Evolutionary conservation across 805 yeast species (phyloP), one percentile per base, ranked within the genome.

Genomic region (Cyberlindnera saturnus): DNA sequence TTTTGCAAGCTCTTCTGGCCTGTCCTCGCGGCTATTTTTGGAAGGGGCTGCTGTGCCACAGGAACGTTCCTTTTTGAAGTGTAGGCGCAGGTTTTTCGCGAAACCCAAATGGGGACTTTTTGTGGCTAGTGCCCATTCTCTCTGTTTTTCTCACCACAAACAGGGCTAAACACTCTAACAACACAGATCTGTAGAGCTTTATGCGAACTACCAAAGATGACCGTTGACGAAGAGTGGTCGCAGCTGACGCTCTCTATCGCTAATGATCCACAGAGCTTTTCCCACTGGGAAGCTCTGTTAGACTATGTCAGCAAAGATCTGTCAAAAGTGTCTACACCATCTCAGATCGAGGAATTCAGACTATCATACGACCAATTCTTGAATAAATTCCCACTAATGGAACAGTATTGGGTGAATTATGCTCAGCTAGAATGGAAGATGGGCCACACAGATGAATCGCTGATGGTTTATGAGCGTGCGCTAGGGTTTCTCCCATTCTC

Each of bases 381-480:
- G 14, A 56, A 57, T 1, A 65, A 67, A 38, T 79, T 61, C 50
- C 86, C 86, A 0, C 56, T 63, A 5, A 58, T 73, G 28, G 77
- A 72, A 47, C 74, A 73, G 36, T 76, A 76, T 51, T 81, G 86
- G 86, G 60, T 75, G n/a, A 65, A 71, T 32, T 77, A 63, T 55
- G 82, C 83, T 0, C 53, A 60, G 4, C 63, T 71, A 67, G 73
- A 71, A 49, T 73, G 68, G 49, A 61, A 59, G 29, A 54, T 75
- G 28, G 79, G 78, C 1, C 53, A 66, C 39, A 65, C 75, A 1
- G 61, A 59, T 0, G 43, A 47, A 3, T 69, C 77, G 2, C 57
- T 58, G 2, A 47, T 44, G 2, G 57, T 76, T 2, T 78, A 64
- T 48, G 47, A 61, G 28, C 49, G 62, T n/a, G 70, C 73, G 1